phyloP scores from a whole-genome alignment of 495 filamentous ascomycete species.

The Aspergillus biplanus region DNA sequence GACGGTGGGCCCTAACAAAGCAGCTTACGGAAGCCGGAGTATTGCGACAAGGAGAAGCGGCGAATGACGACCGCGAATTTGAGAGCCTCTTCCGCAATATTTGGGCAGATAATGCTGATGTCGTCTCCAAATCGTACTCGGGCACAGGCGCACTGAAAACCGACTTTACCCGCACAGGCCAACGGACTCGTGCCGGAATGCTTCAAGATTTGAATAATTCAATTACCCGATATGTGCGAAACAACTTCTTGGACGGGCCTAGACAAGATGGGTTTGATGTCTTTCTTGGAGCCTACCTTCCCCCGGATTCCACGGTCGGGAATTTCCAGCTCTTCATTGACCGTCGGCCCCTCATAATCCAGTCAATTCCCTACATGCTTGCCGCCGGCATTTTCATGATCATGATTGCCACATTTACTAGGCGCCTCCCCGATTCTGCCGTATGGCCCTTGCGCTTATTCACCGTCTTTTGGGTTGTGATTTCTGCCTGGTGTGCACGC shows the following conservation, averaged over 20 bases:
- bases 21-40: constrained; percentile 83
- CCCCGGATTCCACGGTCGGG: constrained; percentile 64
- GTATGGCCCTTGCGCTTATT: constrained; percentile 81
- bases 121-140: constrained; percentile 88
- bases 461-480: constrained; percentile 69
- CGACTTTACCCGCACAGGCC: constrained; percentile 88
- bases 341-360: constrained; percentile 81
- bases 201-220: constrained; percentile 83
- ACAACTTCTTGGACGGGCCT: constrained; percentile 92
- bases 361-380: constrained; percentile 86
- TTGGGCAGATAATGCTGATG: constrained; percentile 98
- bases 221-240: constrained; percentile 78
- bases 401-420: constrained; percentile 75
- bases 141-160: constrained; percentile 97
- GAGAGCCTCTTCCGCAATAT: constrained; percentile 90
- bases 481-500: constrained; percentile 67
- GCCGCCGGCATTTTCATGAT: constrained; percentile 87
- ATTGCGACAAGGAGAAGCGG: constrained; percentile 67
- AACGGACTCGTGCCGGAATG: constrained; percentile 80
- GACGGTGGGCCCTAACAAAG: constrained; percentile 80
- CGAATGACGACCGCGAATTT: constrained; percentile 74
- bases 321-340: constrained; percentile 77
- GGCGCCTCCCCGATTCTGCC: constrained; percentile 64
- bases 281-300: constrained; percentile 84
- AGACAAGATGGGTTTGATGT: constrained; percentile 94